These are phyloP conservation scores for Suhomyces sp. DNA, from an alignment of 805 yeast genomes.

Conservation along the genomic window DNA sequence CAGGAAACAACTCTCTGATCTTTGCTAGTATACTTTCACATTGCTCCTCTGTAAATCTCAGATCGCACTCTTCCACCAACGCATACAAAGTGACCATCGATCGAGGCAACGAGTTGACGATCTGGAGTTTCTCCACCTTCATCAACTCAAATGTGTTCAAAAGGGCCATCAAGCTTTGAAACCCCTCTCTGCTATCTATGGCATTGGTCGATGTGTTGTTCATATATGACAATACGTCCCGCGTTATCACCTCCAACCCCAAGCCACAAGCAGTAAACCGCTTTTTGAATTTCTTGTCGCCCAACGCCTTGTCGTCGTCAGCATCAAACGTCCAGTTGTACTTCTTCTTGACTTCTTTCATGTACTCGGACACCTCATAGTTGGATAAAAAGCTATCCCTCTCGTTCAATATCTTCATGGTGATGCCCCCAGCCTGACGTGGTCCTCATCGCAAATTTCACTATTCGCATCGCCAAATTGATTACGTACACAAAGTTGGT, in stretches of 20 bases:
- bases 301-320: slow-evolving; percentile 26
- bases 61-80: slow-evolving; percentile 89
- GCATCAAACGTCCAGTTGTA: slow-evolving; percentile 45
- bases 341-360: slow-evolving; percentile 45
- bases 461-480: not conserved
- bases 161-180: slow-evolving; percentile 40
- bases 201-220: slow-evolving; percentile 22
- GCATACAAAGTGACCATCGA: slow-evolving; percentile 76
- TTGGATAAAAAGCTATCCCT: slow-evolving; percentile 63
- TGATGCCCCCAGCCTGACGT: not conserved
- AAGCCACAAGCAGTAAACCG: slow-evolving; percentile 40
- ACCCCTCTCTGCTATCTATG: slow-evolving; percentile 19
- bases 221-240: slow-evolving; percentile 45
- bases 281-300: slow-evolving; percentile 24
- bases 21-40: slow-evolving; percentile 57
- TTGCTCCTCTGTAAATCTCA: slow-evolving; percentile 68
- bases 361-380: slow-evolving; percentile 59
- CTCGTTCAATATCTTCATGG: slow-evolving; percentile 41
- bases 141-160: slow-evolving; percentile 57
- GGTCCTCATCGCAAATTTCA: not conserved
- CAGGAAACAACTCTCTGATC: slow-evolving; percentile 53
- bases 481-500: not conserved
- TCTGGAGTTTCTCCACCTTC: slow-evolving; percentile 80
- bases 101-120: slow-evolving; percentile 76
- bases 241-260: slow-evolving; percentile 47